Percentiles rank a stretch among this genome's conserved stretches.
phyloP scores from a whole-genome alignment of 2,329 filamentous ascomycete species.

The Aspergillus neoniger region DNA sequence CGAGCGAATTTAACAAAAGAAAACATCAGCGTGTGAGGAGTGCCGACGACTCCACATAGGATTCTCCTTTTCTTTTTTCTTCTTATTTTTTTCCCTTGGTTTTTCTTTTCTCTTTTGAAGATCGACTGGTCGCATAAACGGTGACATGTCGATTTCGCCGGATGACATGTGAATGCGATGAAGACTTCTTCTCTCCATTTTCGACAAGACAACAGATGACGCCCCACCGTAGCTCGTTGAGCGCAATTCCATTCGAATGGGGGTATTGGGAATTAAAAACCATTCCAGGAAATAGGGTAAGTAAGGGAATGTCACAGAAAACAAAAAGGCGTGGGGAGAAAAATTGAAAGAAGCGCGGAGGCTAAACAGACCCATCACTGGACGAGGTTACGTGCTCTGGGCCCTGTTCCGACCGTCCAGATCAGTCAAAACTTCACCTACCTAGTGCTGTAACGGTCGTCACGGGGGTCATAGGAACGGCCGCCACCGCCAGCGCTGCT shows the following conservation, averaged over 20 bases:
- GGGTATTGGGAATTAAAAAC: constrained; percentile 25
- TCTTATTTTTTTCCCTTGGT: constrained; percentile 8
- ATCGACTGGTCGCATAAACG: constrained; percentile 38
- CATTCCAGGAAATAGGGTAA: constrained; percentile 38
- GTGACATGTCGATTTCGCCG: constrained; percentile 39
- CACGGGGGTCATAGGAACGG: constrained; percentile 44
- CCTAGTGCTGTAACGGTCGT: constrained; percentile 45
- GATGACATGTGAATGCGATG: constrained; percentile 39
- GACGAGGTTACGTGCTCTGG: constrained; percentile 19
- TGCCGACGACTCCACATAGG: constrained; percentile 32
- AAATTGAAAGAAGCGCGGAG: constrained; percentile 18
- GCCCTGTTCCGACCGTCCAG: constrained; percentile 22
- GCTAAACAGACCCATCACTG: constrained; percentile 22
- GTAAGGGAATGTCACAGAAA: constrained; percentile 26
- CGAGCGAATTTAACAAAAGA: constrained; percentile 42
- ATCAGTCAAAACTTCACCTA: constrained; percentile 36
- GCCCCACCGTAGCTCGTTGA: constrained; percentile 40
- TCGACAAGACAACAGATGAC: constrained; percentile 37
- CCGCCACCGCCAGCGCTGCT: constrained; percentile 24
- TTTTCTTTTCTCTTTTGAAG: constrained; percentile 12
- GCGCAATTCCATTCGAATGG: constrained; percentile 34
- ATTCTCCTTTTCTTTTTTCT: constrained; percentile 24
- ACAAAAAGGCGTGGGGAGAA: constrained; percentile 17
- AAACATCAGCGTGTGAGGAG: constrained; percentile 42
- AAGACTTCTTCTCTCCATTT: constrained; percentile 31